Base-by-base conservation (phyloP, 2,329 filamentous ascomycete species). In the Paecilomyces fulvus region DNA sequence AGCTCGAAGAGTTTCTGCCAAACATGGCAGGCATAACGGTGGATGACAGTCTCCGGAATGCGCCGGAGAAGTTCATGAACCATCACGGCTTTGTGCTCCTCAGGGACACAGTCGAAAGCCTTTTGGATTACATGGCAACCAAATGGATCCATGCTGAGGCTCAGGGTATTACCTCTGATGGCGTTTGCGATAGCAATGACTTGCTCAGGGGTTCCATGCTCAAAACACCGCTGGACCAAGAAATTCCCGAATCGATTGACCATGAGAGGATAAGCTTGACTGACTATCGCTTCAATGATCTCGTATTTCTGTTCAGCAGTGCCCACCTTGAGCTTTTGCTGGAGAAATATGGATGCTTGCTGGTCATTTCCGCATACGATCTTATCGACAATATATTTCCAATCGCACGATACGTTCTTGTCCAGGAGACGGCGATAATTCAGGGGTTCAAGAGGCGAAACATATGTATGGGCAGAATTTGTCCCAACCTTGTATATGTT, bases 1-100 rank as follows among this genome's bases (percentile, higher is more conserved):
- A 99, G 83, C 74, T 99, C 94, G 71, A 99, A 99, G 28, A 99
- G 83, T 79, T 99, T 99, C 78, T 99, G 94, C 94, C 94, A 99
- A 60, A 99, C 94, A 73, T 99, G 94, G 68, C 94, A 99, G 58
- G 94, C 94, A 75, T 99, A 99, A 63, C 95, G 89, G 75, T 99
- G 95, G 69, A 99, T 94, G 61, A 99, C 92, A 2, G 94, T 99
- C 75, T 99, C 92, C 0, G 92, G 94, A 61, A 99, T 99, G 55
- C 91, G 87, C 59, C 91, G 90, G 57, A 99, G 84, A 25, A 99
- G 81, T 70, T 99, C 94, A 69, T 95, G 90, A n/a, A 99, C 94
- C 92, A 99, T 97, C 70, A 94, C 87, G 11, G 91, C 90, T 76
- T 99, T 99, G 80, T 96, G 95, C 64, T 96, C 89, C 72, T 99